phyloP scores from a whole-genome alignment of 2,329 filamentous ascomycete genomes.

The Verticillium nubilum region DNA sequence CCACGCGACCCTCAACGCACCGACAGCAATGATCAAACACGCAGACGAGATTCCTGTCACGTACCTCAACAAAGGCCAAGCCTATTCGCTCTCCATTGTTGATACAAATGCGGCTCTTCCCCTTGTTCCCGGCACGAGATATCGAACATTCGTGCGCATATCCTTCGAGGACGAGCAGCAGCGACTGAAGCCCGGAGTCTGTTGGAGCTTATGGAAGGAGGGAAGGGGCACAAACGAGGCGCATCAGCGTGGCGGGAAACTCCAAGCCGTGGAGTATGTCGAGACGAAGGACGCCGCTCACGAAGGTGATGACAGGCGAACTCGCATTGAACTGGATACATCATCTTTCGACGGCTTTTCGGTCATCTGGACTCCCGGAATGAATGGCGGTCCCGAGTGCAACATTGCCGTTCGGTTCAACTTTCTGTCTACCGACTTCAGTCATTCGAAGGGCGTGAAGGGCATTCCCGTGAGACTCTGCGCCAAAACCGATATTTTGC shows the following conservation, averaged over 20 bases:
- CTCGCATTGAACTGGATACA: constrained; percentile 64
- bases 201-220: constrained; percentile 93
- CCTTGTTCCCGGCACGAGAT: constrained; percentile 58
- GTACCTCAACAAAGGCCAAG: constrained; percentile 95
- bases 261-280: constrained; percentile 93
- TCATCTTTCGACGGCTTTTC: constrained; percentile 93
- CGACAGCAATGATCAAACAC: constrained; percentile 92
- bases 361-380: constrained; percentile 77
- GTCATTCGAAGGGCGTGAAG: constrained; percentile 97
- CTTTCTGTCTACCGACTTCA: constrained; percentile 97
- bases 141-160: constrained; percentile 88
- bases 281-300: constrained; percentile 51
- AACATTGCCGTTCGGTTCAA: constrained; percentile 93
- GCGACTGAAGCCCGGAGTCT: constrained; percentile 71
- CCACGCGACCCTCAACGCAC: constrained; percentile 83
- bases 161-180: constrained; percentile 97
- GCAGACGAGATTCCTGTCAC: constrained; percentile 91
- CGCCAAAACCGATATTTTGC: constrained; percentile 74
- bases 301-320: constrained; percentile 60
- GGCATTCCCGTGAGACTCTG: constrained; percentile 92
- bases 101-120: constrained; percentile 66
- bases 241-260: constrained; percentile 84
- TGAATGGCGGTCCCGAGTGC: constrained; percentile 67
- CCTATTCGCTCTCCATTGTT: constrained; percentile 79
- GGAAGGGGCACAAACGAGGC: constrained; percentile 93